Percentiles rank a stretch among this genome's conserved stretches.
These are phyloP conservation scores for Fusarium secorum DNA, from an alignment of 2,329 filamentous ascomycete species.

Conservation along the genomic window DNA sequence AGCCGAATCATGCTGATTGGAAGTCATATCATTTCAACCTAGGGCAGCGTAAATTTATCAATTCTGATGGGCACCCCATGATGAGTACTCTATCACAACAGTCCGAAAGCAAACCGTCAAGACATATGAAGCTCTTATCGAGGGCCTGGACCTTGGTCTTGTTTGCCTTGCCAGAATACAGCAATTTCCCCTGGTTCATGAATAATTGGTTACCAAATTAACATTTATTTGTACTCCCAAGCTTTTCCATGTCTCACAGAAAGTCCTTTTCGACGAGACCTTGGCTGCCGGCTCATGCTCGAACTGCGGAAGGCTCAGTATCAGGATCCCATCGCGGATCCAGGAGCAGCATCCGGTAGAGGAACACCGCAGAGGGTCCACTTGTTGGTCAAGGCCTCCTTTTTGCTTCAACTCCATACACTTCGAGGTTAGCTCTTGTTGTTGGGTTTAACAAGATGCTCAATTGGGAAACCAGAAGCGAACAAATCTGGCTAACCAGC, in stretches of 20 bases:
- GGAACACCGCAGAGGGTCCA: constrained; percentile 29
- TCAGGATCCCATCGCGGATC: constrained; percentile 18
- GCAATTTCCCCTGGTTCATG: neutral
- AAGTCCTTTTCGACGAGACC: constrained; percentile 1
- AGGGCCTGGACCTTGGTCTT: neutral
- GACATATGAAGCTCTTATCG: neutral
- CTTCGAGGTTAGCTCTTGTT: constrained; percentile 10
- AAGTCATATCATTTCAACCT: neutral
- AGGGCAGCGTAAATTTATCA: neutral
- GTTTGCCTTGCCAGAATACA: constrained; percentile 7
- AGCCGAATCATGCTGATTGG: neutral
- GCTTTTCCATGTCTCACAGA: constrained; percentile 27
- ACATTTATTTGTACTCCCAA: constrained; percentile 25
- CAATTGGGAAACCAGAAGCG: constrained; percentile 53
- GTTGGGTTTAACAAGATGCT: constrained; percentile 39
- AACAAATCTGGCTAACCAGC: constrained; percentile 46
- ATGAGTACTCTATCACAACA: neutral
- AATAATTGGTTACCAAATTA: constrained; percentile 40
- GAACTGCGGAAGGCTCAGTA: neutral
- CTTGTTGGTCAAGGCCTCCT: constrained; percentile 11
- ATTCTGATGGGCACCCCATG: neutral
- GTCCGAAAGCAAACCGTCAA: neutral
- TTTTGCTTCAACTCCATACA: constrained; percentile 17
- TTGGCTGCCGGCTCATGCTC: neutral
- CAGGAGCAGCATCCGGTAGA: constrained; percentile 31